Evolutionary conservation across 1,284 basidiomycete genomes (phyloP).

Genomic region (Trametes sp.): DNA sequence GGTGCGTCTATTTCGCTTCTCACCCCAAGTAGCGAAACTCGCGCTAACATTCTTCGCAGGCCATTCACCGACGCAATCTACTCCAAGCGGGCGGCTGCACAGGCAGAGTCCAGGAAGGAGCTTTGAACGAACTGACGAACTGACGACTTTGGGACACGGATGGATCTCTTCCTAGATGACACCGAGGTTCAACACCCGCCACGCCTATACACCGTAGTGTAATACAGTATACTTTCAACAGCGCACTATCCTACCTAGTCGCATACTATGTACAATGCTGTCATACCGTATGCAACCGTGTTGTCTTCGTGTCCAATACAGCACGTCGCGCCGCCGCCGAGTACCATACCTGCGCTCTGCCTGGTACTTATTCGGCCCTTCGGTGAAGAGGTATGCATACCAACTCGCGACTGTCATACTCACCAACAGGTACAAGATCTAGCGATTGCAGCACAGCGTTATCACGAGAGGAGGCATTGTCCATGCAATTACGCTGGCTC

Average conservation of each 20-base stretch:
- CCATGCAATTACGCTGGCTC: background rate
- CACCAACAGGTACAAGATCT: no score
- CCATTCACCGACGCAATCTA: conserved; percentile 89
- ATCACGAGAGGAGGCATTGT: background rate
- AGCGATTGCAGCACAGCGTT: no score
- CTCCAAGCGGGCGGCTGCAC: conserved; percentile 55
- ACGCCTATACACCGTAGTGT: conserved; percentile 23
- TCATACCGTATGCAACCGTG: background rate
- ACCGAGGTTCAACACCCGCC: conserved; percentile 29
- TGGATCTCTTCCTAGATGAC: conserved; percentile 18
- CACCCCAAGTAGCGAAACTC: conserved; percentile 14
- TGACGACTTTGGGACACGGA: conserved; percentile 3
- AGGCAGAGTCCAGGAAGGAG: conserved; percentile 45
- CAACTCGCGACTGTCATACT: no score
- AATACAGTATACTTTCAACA: conserved; percentile 34
- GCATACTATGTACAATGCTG: conserved; percentile 7
- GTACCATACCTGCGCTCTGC: no score
- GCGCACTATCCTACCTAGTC: conserved; percentile 22
- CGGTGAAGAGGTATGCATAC: no score
- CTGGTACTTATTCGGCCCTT: no score
- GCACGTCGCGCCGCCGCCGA: no score
- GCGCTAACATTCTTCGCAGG: conserved; percentile 44
- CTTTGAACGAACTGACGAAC: conserved; percentile 32
- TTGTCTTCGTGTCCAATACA: background rate
- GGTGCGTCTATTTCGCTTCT: conserved; percentile 56